Base-by-base conservation (phyloP, 768 basidiomycete species). In the Daedaleopsis sinensis region DNA sequence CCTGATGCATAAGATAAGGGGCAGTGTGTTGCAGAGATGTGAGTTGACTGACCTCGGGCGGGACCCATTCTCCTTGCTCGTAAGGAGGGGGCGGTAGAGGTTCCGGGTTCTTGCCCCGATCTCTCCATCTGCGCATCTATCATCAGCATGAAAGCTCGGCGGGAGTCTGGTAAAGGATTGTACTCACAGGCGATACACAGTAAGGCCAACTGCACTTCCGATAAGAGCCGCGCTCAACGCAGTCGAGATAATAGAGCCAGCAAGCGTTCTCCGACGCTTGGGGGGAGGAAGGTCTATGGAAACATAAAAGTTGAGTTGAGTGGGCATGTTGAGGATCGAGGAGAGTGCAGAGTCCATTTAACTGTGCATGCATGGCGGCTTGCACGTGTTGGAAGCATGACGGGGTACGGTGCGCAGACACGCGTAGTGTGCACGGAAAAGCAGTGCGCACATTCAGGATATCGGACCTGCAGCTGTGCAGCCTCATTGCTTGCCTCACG, bases 141-240 rank as follows among this genome's bases (percentile, higher is more conserved):
- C 19, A 42, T 61, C 19, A 58, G 59, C 18, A 1, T 10, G 8
- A 42, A 24, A 32, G 3, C 15, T 12, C 61, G 61, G n/a, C n/a
- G 53, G 18, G 32, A 37, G 27, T 19, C 15, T 32, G 27, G 27
- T 32, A 32, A 32, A 3, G 27, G 27, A 32, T 59, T 52, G 21
- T 37, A 82, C 90, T 78, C 72, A 93, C 92, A 94, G 78, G 74
- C 90, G 84, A 77, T 93, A 94, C 44, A 93, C 90, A 48, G 91
- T 92, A 63, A 93, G 80, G 61, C 92, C 92, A 54, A 94, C 92
- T 16, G 93, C 93, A 21, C 90, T 88, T 59, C 92, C 90, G 62
- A 94, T 90, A 60, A 94, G 82, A 49, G 91, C 93, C 65, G 92
- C 91, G 76, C 84, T 91, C 75, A 94, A 78, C 57, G 93, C 92